Evolutionary conservation across 768 basidiomycete genomes (phyloP), one percentile per base, ranked within the genome.

Genomic region (Pulveroboletus sp.): DNA sequence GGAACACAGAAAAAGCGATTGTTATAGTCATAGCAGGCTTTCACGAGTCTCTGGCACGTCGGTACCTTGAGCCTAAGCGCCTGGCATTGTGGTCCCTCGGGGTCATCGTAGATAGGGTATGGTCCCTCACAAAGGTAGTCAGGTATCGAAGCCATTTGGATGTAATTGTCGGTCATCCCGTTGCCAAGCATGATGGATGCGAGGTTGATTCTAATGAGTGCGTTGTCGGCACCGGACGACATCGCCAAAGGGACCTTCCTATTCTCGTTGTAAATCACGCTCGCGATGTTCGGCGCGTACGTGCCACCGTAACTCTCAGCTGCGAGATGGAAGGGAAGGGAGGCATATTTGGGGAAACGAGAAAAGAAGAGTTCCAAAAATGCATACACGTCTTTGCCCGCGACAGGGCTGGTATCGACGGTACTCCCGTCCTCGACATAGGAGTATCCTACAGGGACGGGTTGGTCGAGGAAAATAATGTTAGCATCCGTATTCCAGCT

Each of bases 391-490:
- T 98, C 94, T 68, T 88, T 79, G 17, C 89, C 95, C 3, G 92
- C 92, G 18, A 83, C 83, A 5, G 91, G 91, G 47, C 84, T 88
- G 39, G 79, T 89, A 68, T 82, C 79, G 43, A 97, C 87, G 2
- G 75, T 77, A 2, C 81, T 82, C 33, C 83, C 83, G 35, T 87
- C 83, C 11, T 84, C 80, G 1, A 82, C 78, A 64, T 94, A 97
- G 1, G 90, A 93, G 71, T 78, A 95, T 30, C 95, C 94, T 35
- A 96, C 94, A 49, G 86, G 82, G 57, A 94, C 80, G 17, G 94
- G 94, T 62, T 92, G 77, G 60, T 81, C 79, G 51, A 81, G 75
- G 69, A 79, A 80, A 53, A 81, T 77, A 18, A 79, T 63, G 57
- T 82, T 83, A 21, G 82, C 78, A 55, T 84, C 70, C 36, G 73